phyloP scores from a whole-genome alignment of 768 basidiomycete genomes.

The Trametes elegans region DNA sequence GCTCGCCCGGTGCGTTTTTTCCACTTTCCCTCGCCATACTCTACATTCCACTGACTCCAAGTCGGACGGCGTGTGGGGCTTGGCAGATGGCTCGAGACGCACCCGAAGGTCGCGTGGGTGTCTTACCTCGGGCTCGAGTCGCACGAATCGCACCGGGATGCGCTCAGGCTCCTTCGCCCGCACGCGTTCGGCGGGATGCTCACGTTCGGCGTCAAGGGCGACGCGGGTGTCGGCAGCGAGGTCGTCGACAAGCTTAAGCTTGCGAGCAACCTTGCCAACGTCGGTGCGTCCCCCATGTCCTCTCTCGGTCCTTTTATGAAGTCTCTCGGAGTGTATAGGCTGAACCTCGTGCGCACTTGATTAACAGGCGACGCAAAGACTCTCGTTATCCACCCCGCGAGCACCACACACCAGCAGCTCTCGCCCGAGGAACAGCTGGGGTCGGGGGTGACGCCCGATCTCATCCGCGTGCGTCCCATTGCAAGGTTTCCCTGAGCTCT shows the following conservation, averaged over 20 bases:
- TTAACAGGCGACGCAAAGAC: constrained; percentile 69
- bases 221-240: constrained; percentile 45
- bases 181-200: constrained; percentile 70
- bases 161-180: constrained; percentile 52
- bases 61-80: not conserved
- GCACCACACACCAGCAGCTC: constrained; percentile 76
- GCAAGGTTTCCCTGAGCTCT: not conserved
- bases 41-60: not conserved
- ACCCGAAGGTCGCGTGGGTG: constrained; percentile 73
- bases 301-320: constrained; percentile 22
- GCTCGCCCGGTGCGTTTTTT: constrained; percentile 51
- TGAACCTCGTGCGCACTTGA: not conserved
- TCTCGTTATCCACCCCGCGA: constrained; percentile 75
- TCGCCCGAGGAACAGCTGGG: constrained; percentile 54
- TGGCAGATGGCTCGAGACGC: constrained; percentile 52
- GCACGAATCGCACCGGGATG: constrained; percentile 61
- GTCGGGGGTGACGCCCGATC: constrained; percentile 70
- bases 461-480: constrained; percentile 56
- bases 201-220: constrained; percentile 73
- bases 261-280: constrained; percentile 71
- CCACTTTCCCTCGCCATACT: not conserved
- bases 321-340: too few relatives aligned
- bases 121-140: constrained; percentile 68
- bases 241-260: constrained; percentile 72
- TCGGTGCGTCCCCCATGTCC: constrained; percentile 44